These are phyloP conservation scores for Petunia axillaris DNA, from an alignment of 257 asterid species.

Conservation along the genomic window DNA sequence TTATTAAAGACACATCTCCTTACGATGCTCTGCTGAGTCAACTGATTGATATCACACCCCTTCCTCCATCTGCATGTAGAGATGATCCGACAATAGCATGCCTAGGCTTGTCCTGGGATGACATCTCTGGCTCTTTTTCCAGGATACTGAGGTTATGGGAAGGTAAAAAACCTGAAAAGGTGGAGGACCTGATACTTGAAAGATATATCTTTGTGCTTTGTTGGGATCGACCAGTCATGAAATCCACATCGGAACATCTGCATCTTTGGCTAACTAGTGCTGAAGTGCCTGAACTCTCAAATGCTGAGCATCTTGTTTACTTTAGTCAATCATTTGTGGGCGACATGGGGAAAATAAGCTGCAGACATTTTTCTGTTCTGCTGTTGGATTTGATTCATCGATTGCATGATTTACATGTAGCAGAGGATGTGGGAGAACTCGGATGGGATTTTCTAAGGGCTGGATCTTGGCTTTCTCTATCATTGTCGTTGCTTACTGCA, in stretches of 20 bases:
- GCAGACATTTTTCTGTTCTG: conserved; percentile 46
- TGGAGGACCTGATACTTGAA: conserved; percentile 81
- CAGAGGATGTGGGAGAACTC: conserved; percentile 55
- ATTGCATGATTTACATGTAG: conserved; percentile 47
- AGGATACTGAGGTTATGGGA: conserved; percentile 73
- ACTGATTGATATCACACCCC: conserved; percentile 76
- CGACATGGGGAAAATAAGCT: conserved; percentile 38
- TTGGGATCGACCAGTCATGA: conserved; percentile 72
- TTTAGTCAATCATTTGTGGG: conserved; percentile 60
- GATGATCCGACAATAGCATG: conserved; percentile 47
- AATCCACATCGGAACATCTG: conserved; percentile 47
- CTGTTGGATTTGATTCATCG: conserved; percentile 67
- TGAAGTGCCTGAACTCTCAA: conserved; percentile 49
- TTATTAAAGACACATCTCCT: conserved; percentile 48
- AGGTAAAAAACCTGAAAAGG: conserved; percentile 62
- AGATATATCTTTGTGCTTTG: conserved; percentile 91
- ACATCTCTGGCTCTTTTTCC: conserved; percentile 54
- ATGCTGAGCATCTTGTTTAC: conserved; percentile 58
- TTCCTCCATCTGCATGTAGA: conserved; percentile 65
- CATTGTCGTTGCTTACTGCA: conserved; percentile 59
- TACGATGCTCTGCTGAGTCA: conserved; percentile 63
- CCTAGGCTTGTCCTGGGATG: conserved; percentile 64
- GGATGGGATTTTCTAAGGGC: conserved; percentile 78
- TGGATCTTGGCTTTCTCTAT: conserved; percentile 81
- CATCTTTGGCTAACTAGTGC: conserved; percentile 42